Evolutionary conservation across 2,329 filamentous ascomycete species (phyloP), one percentile per base, ranked within the genome.

Genomic region (Alternaria rosae): DNA sequence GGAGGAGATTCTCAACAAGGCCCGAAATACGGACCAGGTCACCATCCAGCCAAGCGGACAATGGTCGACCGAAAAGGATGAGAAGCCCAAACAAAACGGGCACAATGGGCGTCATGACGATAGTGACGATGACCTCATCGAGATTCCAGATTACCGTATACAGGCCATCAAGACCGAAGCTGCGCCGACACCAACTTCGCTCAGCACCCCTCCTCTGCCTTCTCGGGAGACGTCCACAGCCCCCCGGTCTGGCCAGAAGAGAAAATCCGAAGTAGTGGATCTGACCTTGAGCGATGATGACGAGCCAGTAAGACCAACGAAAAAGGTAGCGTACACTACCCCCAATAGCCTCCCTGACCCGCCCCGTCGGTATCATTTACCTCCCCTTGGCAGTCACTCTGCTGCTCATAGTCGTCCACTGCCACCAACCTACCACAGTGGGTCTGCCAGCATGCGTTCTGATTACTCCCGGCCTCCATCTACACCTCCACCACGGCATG

Each of bases 21-120:
- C 94, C 0, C 85, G 84, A 42, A 88, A 87, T 20, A 84, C 90
- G 0, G 93, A 97, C 59, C 92, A 97, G 70, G 93, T 98, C 25
- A 94, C 90, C 1, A 92, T 99, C 43, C 92, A 98, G 71, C 93
- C 94, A 1, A 86, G 93, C 67, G 95, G 94, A 3, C 84, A 85
- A 69, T 99, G 95, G 95, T 83, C 85, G 43, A 82, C 78, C 32
- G 79, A 83, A 30, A 77, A 78, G 20, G 80, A 81, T n/a, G 69
- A 60, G 3, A 57, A 80, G 25, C 72, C 76, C 15, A 75, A 75
- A 21, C 78, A 74, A 6, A 80, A 80, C 57, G 77, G 75, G 57
- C 64, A 62, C 59, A 80, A 80, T 57, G 77, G 75, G 57, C 64
- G 61, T 58, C 76, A 79, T 51, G 79, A 83, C 60, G 76, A 79